These are phyloP conservation scores for Eleusine coracana DNA, from an alignment of 176 grass and related monocot species.

Conservation along the genomic window DNA sequence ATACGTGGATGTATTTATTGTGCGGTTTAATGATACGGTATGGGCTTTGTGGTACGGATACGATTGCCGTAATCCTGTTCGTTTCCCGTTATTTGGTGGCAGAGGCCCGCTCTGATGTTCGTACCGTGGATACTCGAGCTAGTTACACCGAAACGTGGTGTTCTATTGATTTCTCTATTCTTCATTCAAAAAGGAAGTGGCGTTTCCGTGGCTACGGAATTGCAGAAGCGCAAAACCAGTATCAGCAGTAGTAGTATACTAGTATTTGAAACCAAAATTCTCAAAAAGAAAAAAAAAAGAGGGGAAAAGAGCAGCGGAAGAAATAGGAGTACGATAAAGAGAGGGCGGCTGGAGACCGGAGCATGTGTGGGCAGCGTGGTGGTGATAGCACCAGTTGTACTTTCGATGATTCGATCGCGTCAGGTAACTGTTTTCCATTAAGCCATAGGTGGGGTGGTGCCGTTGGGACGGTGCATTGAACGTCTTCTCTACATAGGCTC, in stretches of 20 bases:
- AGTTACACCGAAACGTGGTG: too few relatives aligned
- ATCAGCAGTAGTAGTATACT: too few relatives aligned
- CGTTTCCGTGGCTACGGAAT: too few relatives aligned
- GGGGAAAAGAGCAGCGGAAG: background rate
- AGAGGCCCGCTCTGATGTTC: too few relatives aligned
- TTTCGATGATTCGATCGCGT: background rate
- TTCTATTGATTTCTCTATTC: too few relatives aligned
- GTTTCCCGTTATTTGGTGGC: too few relatives aligned
- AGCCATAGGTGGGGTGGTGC: background rate
- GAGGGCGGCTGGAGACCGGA: background rate
- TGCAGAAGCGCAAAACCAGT: too few relatives aligned
- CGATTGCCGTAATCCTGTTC: background rate
- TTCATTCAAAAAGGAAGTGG: too few relatives aligned
- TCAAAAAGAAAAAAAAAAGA: too few relatives aligned
- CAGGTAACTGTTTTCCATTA: background rate
- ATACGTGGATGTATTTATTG: background rate
- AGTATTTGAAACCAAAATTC: background rate
- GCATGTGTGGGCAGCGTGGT: background rate
- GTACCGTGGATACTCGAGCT: too few relatives aligned
- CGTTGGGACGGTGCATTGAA: constrained; percentile 10
- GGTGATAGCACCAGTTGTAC: background rate
- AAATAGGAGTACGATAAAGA: background rate
- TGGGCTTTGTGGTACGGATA: background rate
- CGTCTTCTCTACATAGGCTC: background rate
- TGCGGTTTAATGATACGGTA: background rate